Evolutionary conservation across 2,329 filamentous ascomycete genomes (phyloP).

Genomic region (Scedosporium boydii): DNA sequence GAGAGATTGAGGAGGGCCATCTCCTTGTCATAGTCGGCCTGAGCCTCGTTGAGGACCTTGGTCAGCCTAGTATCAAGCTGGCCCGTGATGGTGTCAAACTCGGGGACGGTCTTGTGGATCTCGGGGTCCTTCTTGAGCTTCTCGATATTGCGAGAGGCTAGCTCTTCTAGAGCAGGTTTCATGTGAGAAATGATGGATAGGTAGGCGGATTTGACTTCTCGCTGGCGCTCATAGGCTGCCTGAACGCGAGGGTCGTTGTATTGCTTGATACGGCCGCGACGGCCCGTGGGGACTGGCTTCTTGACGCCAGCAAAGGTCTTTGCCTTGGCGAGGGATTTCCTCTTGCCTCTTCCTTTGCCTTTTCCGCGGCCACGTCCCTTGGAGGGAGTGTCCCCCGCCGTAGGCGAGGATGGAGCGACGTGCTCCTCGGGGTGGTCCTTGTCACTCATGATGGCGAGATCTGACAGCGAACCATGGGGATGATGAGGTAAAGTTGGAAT

Average conservation of each 20-base stretch:
- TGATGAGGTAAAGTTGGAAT: background rate
- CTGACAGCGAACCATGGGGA: slow-evolving; percentile 17
- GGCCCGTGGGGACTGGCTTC: slow-evolving; percentile 22
- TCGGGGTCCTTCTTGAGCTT: slow-evolving; percentile 45
- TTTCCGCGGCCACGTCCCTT: slow-evolving; percentile 12
- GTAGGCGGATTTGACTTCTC: slow-evolving; percentile 57
- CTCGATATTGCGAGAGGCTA: slow-evolving; percentile 51
- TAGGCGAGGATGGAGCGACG: slow-evolving; percentile 7
- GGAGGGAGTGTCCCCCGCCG: slow-evolving; percentile 11
- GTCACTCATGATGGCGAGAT: slow-evolving; percentile 27
- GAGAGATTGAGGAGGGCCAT: slow-evolving; percentile 11
- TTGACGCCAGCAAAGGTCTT: slow-evolving; percentile 22
- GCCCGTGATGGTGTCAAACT: slow-evolving; percentile 40
- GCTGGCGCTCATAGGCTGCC: slow-evolving; percentile 52
- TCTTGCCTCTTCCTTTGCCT: slow-evolving; percentile 13
- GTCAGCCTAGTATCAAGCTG: slow-evolving; percentile 38
- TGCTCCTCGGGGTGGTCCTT: slow-evolving; percentile 22
- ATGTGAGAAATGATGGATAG: slow-evolving; percentile 52
- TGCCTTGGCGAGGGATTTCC: slow-evolving; percentile 14
- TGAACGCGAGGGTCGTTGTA: slow-evolving; percentile 45
- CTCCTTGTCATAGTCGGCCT: slow-evolving; percentile 13
- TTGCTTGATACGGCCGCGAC: slow-evolving; percentile 45
- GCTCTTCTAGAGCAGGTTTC: slow-evolving; percentile 55
- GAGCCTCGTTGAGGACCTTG: slow-evolving; percentile 6
- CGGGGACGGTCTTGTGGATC: slow-evolving; percentile 40